These are phyloP conservation scores for Arxiozyma telluris DNA, from an alignment of 1,139 yeast genomes.

Conservation along the genomic window DNA sequence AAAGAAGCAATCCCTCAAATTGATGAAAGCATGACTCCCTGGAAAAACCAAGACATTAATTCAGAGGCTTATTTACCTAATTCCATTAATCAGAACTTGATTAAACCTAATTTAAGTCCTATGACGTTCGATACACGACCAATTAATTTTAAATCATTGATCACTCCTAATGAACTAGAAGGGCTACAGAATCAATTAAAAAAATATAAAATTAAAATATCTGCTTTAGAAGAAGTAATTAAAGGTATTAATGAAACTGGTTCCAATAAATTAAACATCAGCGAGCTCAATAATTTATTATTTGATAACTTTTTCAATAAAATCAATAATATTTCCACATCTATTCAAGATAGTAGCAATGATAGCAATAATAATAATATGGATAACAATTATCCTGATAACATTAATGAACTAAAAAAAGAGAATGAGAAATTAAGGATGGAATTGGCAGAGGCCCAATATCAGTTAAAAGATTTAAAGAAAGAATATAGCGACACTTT, in stretches of 20 bases:
- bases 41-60: background rate
- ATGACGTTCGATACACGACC: background rate
- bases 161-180: background rate
- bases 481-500: conserved; percentile 26
- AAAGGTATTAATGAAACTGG: conserved; percentile 2
- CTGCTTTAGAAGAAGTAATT: conserved; percentile 27
- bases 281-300: background rate
- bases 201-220: conserved; percentile 8
- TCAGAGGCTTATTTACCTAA: background rate
- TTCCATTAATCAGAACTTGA: background rate
- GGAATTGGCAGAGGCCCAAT: background rate
- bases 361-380: conserved; percentile 1
- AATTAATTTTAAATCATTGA: background rate
- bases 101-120: background rate
- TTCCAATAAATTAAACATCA: background rate
- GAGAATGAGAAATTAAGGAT: background rate
- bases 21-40: background rate
- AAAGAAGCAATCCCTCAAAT: background rate
- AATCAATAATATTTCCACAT: background rate
- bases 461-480: conserved; percentile 1
- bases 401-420: background rate
- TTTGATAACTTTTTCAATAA: conserved; percentile 2
- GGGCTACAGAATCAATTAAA: background rate
- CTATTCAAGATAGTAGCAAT: background rate
- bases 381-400: background rate